A percentile compares a stretch with the other conserved stretches of the same genome.
These are phyloP conservation scores for Amyloporia xantha DNA, from an alignment of 768 basidiomycete genomes.

Conservation along the genomic window DNA sequence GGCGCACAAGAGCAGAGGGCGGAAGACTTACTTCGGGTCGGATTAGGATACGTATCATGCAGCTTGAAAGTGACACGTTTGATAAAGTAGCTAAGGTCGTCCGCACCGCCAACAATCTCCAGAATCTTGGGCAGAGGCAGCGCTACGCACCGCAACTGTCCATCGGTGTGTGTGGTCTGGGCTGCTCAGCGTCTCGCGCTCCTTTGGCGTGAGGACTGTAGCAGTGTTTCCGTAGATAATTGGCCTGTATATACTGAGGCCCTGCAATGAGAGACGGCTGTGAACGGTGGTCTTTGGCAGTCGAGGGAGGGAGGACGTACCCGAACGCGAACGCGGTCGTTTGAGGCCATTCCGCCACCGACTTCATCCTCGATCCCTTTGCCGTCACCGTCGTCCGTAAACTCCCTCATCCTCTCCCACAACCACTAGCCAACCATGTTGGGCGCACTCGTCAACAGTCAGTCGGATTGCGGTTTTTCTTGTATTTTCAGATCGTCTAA, in stretches of 20 bases:
- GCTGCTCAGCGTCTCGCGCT: conserved; percentile 47
- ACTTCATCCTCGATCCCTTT: conserved; percentile 4
- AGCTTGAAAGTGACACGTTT: conserved; percentile 96
- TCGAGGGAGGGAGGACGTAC: conserved; percentile 42
- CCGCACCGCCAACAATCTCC: conserved; percentile 83
- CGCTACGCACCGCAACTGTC: conserved; percentile 93
- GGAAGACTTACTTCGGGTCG: conserved; percentile 67
- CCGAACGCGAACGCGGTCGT: conserved; percentile 74
- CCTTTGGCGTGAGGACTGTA: conserved; percentile 64
- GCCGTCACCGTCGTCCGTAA: conserved; percentile 5
- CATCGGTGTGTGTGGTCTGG: conserved; percentile 91
- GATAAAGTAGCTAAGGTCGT: conserved; percentile 87
- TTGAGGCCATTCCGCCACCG: conserved; percentile 40
- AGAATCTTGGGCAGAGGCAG: conserved; percentile 64
- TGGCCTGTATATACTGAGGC: conserved; percentile 80
- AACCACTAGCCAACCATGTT: conserved; percentile 44
- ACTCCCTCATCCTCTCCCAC: conserved; percentile 1
- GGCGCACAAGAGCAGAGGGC: conserved; percentile 1
- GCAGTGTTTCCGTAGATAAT: conserved; percentile 97
- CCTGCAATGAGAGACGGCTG: conserved; percentile 43
- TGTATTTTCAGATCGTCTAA: conserved; percentile 7
- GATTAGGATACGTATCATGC: conserved; percentile 93
- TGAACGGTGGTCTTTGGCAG: too few relatives aligned
- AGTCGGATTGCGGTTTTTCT: conserved; percentile 16
- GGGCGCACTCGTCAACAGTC: conserved; percentile 61